Evolutionary conservation across 768 basidiomycete genomes (phyloP), one percentile per base, ranked within the genome.

Genomic region (Rhodotorula toruloides): DNA sequence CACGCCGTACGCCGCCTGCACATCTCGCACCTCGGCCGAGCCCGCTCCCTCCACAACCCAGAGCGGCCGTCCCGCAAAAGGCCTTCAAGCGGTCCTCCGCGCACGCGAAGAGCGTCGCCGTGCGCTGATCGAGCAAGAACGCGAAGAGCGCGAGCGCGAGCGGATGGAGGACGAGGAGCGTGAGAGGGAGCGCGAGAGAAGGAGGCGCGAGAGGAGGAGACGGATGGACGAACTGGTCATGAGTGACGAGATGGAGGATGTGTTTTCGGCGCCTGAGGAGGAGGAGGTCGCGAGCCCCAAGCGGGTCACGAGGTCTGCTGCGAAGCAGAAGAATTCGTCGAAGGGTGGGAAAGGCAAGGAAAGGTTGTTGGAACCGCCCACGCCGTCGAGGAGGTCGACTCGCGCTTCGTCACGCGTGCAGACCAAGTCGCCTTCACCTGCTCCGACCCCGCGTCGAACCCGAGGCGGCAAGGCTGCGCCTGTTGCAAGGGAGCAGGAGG

Each of bases 61-160:
- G 25, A 10, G 12, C 14, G 17, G n/a, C 53, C 34, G 25, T 14
- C 59, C 62, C 37, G 54, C 58, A 4, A 70, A 60, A 44, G 65
- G 70, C 11, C 46, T 71, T 4, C 65, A 62, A 32, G 56, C 55
- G 8, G 65, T 66, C 19, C 53, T 66, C 8, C 58, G 62, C 22
- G 68, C 68, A 1, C 60, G 70, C 22, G 70, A 71, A 54, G 70
- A 63, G 14, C 64, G 70, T 21, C 59, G 68, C 19, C 40, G 54
- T 2, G 64, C 61, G 1, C 29, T 63, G 14, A 22, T 65, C 12
- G 61, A 70, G 39, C 61, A 62, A 29, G 69, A 70, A 34, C 57
- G 64, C 14, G 64, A 58, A 12, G 66, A 67, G 36, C 49, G 61
- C 21, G 66, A 67, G 39, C 48, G 66, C 22, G 66, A 67, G 37